Percentiles rank a stretch among this genome's conserved stretches.
phyloP scores from a whole-genome alignment of 306 rosid species.

The Comarum palustre region DNA sequence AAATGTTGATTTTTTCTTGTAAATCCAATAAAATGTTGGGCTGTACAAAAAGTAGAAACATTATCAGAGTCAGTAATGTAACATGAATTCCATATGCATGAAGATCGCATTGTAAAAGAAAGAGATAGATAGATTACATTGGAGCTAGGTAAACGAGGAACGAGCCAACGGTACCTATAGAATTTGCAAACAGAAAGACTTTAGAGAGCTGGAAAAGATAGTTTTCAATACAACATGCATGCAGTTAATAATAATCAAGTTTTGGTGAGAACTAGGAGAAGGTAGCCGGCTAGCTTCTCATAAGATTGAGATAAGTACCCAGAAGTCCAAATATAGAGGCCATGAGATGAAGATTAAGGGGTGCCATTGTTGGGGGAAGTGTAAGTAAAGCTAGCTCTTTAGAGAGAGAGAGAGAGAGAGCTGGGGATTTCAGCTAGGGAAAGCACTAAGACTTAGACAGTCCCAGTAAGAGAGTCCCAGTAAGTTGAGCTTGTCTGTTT shows the following conservation, averaged over 20 bases:
- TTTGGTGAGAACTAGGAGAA: neutral
- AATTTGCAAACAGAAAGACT: neutral
- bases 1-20: slow-evolving; percentile 32
- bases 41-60: slow-evolving; percentile 8
- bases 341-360: slow-evolving; percentile 10
- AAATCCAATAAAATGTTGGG: slow-evolving; percentile 37
- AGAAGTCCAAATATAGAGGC: slow-evolving; percentile 40
- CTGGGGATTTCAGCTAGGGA: neutral
- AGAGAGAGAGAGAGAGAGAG: neutral
- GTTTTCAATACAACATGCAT: neutral
- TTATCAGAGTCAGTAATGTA: neutral
- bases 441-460: neutral
- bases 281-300: neutral
- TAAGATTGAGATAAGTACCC: slow-evolving; percentile 22
- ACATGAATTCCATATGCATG: neutral
- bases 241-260: neutral
- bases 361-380: slow-evolving; percentile 25
- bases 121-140: slow-evolving; percentile 23
- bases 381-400: neutral
- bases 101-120: neutral
- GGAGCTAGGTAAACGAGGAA: slow-evolving; percentile 40
- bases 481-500: neutral
- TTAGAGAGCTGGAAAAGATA: neutral
- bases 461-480: neutral
- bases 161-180: slow-evolving; percentile 31